Percentiles rank a stretch among this genome's conserved stretches.
These are phyloP conservation scores for Alternaria incomplexa DNA, from an alignment of 2,329 filamentous ascomycete species.

Conservation along the genomic window DNA sequence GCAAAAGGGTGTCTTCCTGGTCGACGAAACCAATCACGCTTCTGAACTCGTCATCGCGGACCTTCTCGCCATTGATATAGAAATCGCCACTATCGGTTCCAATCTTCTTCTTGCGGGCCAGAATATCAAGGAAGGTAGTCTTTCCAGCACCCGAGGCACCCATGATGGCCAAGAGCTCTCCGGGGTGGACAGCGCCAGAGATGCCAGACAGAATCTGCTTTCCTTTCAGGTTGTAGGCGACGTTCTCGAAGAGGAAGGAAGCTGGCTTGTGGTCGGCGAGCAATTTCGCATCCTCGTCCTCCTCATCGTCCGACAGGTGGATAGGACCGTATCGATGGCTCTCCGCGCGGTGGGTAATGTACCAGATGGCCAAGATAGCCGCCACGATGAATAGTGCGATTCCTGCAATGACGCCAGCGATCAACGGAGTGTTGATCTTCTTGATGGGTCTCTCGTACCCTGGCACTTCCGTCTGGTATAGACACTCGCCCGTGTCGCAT, in stretches of 20 bases:
- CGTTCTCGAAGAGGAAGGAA: conserved; percentile 84
- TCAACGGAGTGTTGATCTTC: conserved; percentile 94
- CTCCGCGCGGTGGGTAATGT: conserved; percentile 76
- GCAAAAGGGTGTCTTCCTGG: conserved; percentile 95
- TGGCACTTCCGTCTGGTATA: conserved; percentile 90
- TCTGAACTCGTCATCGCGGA: conserved; percentile 83
- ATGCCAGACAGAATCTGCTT: conserved; percentile 83
- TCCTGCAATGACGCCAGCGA: conserved; percentile 88
- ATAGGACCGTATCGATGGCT: conserved; percentile 71
- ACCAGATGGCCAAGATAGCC: conserved; percentile 84
- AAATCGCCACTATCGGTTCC: conserved; percentile 80
- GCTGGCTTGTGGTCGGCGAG: conserved; percentile 92
- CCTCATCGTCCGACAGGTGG: conserved; percentile 81
- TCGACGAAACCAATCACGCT: conserved; percentile 96
- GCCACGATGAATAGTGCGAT: conserved; percentile 88
- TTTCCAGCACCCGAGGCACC: conserved; percentile 97
- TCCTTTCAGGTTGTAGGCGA: conserved; percentile 85
- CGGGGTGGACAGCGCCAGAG: conserved; percentile 85
- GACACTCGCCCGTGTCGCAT: conserved; percentile 87
- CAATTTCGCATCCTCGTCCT: conserved; percentile 81
- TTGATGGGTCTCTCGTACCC: conserved; percentile 89
- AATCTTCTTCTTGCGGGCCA: conserved; percentile 96
- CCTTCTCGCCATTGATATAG: conserved; percentile 91
- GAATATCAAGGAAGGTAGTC: conserved; percentile 94
- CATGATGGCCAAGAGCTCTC: conserved; percentile 98